A percentile compares a stretch with the other conserved stretches of the same genome.
These are phyloP conservation scores for Athelia psychrophila DNA, from an alignment of 1,284 basidiomycete genomes.

Conservation along the genomic window DNA sequence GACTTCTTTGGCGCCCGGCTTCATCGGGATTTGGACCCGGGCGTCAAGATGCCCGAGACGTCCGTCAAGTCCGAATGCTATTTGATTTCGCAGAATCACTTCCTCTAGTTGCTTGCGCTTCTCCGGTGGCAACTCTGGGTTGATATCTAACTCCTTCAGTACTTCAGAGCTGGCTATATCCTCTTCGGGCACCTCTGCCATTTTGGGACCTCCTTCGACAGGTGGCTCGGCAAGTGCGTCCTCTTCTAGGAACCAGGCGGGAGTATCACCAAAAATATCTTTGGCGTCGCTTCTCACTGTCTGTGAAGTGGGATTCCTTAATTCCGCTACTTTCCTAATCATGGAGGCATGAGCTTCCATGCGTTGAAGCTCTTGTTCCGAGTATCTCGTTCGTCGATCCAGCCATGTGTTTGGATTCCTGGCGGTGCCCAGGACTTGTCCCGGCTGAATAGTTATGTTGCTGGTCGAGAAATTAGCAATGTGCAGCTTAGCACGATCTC, in stretches of 20 bases:
- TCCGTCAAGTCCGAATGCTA: conserved; percentile 23
- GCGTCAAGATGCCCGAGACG: conserved; percentile 17
- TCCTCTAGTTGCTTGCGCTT: conserved; percentile 8
- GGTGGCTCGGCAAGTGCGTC: conserved; percentile 6
- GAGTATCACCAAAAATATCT: background rate
- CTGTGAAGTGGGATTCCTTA: too few relatives aligned
- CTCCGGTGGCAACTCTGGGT: conserved; percentile 7
- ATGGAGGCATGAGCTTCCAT: background rate
- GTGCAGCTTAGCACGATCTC: conserved; percentile 12
- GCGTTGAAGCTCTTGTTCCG: background rate
- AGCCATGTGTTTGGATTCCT: conserved; percentile 15
- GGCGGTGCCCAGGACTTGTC: conserved; percentile 13
- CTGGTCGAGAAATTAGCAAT: conserved; percentile 17
- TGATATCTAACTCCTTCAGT: conserved; percentile 12
- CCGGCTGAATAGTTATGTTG: conserved; percentile 12
- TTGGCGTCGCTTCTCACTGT: too few relatives aligned
- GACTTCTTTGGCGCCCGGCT: conserved; percentile 14
- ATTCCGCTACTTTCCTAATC: background rate
- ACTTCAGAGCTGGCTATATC: conserved; percentile 6
- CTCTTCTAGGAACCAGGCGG: conserved; percentile 4
- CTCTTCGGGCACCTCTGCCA: conserved; percentile 13
- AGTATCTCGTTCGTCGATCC: conserved; percentile 4
- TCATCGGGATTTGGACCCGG: conserved; percentile 14
- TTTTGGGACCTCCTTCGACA: conserved; percentile 19
- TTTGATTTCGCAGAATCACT: conserved; percentile 6